Conservation (phyloP, 306 rosid species). For the Vicia sativa region DNA sequence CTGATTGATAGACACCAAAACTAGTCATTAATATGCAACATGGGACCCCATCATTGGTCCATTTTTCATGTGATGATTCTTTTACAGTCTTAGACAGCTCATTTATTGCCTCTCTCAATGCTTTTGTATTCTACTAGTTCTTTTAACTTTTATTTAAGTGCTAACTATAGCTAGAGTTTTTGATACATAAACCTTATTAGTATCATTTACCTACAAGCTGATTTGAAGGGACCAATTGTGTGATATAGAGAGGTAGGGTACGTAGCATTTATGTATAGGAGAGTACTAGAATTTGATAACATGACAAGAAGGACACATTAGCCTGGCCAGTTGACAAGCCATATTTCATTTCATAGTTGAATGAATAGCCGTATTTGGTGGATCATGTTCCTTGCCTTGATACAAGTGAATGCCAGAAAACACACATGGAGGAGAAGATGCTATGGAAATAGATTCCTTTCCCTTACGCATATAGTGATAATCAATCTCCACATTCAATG, state of each 20-base stretch:
- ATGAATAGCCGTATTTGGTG: conserved; percentile 68
- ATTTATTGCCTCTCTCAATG: conserved; percentile 48
- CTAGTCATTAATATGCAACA: conserved; percentile 40
- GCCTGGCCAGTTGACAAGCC: conserved; percentile 49
- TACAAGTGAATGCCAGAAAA: conserved; percentile 39
- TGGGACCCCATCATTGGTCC: conserved; percentile 50
- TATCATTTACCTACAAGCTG: conserved; percentile 5
- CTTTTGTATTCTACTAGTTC: conserved; percentile 26
- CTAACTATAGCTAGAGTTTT: not conserved
- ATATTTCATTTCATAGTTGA: conserved; percentile 48
- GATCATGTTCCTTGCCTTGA: conserved; percentile 71
- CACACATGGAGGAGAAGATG: conserved; percentile 29
- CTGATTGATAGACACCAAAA: conserved; percentile 45
- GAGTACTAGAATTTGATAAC: conserved; percentile 10
- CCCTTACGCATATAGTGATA: not conserved
- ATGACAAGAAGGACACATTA: conserved; percentile 41
- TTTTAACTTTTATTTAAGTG: not conserved
- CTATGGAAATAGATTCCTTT: not conserved
- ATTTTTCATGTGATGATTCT: conserved; percentile 49
- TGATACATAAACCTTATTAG: conserved; percentile 7
- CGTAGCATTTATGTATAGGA: conserved; percentile 26
- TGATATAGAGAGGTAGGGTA: conserved; percentile 34
- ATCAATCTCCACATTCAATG: too few relatives aligned
- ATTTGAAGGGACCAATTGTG: conserved; percentile 38
- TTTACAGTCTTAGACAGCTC: conserved; percentile 55